Conservation (phyloP, 2,329 filamentous ascomycete species). For the Diaporthe sp. region DNA sequence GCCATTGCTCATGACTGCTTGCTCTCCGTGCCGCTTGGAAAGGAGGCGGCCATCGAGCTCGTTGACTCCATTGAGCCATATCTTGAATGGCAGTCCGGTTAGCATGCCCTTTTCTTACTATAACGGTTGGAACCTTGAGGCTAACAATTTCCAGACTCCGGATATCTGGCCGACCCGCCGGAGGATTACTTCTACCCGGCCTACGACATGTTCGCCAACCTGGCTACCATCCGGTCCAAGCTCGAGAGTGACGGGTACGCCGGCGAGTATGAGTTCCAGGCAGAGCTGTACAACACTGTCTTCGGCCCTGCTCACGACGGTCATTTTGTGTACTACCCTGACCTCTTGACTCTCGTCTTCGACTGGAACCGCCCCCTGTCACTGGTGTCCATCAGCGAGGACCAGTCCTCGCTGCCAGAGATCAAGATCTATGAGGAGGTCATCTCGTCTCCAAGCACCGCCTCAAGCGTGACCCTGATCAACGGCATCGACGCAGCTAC, state of each 20-base stretch:
- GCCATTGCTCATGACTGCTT: slow-evolving; percentile 57
- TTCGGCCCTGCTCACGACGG: slow-evolving; percentile 58
- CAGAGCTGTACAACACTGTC: slow-evolving; percentile 55
- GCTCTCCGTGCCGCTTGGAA: slow-evolving; percentile 57
- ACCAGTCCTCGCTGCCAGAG: slow-evolving; percentile 52
- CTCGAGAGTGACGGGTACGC: slow-evolving; percentile 53
- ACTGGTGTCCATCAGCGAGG: slow-evolving; percentile 58
- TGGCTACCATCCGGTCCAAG: slow-evolving; percentile 51
- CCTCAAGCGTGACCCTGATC: slow-evolving; percentile 47
- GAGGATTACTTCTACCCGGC: slow-evolving; percentile 54
- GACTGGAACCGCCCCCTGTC: slow-evolving; percentile 54
- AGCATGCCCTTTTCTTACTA: not conserved
- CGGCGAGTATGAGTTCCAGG: slow-evolving; percentile 58
- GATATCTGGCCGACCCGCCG: slow-evolving; percentile 56
- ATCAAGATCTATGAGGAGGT: slow-evolving; percentile 63
- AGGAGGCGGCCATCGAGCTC: slow-evolving; percentile 55
- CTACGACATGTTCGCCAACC: slow-evolving; percentile 55
- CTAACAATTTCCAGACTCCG: slow-evolving; percentile 54
- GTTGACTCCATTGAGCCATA: slow-evolving; percentile 57
- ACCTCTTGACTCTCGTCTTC: slow-evolving; percentile 55
- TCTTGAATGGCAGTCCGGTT: slow-evolving; percentile 58
- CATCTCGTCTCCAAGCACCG: slow-evolving; percentile 44
- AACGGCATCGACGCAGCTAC: slow-evolving; percentile 49
- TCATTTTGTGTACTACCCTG: slow-evolving; percentile 58
- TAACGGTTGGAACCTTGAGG: slow-evolving; percentile 46